phyloP scores from a whole-genome alignment of 768 basidiomycete genomes.

The Krasilnikovozyma curviuscula region DNA sequence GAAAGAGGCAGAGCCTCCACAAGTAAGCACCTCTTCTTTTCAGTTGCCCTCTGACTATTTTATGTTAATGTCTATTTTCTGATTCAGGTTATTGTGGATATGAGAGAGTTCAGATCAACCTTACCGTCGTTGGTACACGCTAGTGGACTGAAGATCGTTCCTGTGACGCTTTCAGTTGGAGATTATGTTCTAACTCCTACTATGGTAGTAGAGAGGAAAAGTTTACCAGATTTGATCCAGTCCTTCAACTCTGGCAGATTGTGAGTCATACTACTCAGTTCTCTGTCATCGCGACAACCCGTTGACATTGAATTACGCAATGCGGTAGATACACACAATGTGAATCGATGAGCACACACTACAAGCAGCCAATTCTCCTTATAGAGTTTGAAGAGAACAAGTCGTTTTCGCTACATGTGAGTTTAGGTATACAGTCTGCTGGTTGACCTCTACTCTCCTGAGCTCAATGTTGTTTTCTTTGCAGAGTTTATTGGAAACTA shows the following conservation, averaged over 20 bases:
- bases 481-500: too few species aligned
- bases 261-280: constrained; percentile 34
- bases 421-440: constrained; percentile 4
- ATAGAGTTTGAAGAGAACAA: constrained; percentile 98
- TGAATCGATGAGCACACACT: constrained; percentile 88
- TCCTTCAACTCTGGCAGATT: constrained; percentile 86
- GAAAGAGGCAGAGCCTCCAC: constrained; percentile 42
- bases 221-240: constrained; percentile 71
- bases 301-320: background rate
- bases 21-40: constrained; percentile 17
- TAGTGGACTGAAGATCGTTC: constrained; percentile 56
- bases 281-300: background rate
- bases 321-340: constrained; percentile 76
- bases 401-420: constrained; percentile 70
- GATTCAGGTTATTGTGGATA: constrained; percentile 73
- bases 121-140: constrained; percentile 79
- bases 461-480: constrained; percentile 5
- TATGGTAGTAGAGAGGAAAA: constrained; percentile 91
- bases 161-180: constrained; percentile 79
- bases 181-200: constrained; percentile 92
- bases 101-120: constrained; percentile 87
- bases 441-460: background rate
- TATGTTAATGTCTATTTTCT: background rate
- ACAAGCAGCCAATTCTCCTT: constrained; percentile 76
- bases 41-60: background rate